Evolutionary conservation across 257 asterid species (phyloP), one percentile per base, ranked within the genome.

Genomic region (Lycium barbarum): DNA sequence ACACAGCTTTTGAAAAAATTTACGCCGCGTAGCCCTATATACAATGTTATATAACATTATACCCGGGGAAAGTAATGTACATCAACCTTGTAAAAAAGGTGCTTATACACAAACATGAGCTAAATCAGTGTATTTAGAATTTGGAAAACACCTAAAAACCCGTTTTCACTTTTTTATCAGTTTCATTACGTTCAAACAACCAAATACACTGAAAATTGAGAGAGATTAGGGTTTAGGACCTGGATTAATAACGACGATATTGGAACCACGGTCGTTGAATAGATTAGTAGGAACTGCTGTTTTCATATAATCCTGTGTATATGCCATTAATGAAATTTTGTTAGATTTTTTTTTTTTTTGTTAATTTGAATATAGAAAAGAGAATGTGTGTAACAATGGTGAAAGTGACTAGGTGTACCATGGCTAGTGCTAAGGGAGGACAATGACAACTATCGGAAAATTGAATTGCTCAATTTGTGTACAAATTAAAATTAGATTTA

Each of bases 221-320:
- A 81, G 79, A 54, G 45, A 3, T 67, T 57, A 84, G 54, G 83
- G 80, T 51, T 36, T 49, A 53, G 45, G 35, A 90, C 99, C 99
- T 91, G 99, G 98, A 89, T 96, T 96, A 88, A 97, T 93, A 87
- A 97, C 97, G 81, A 97, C 97, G 85, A 97, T 94, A 85, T 91
- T 91, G 93, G 98, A 93, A 87, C 99, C 99, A 84, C 99, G 97
- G 38, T 97, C 99, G 74, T 93, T 94, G 87, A 95, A 90, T 66
- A 97, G 90, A 45, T 97, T 98, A 76, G 99, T 92, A 10, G 99
- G 98, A 53, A 94, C 90, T 35, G 91, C 91, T 35, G 97, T 89
- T 88, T 95, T 97, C 17, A 94, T 91, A 88, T 93, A 94, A 76
- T 97, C 99, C 99, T 97, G 92, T 3, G 61, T 47, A 83, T 35